A percentile compares a stretch with the other conserved stretches of the same genome.
Conservation (phyloP, 768 basidiomycete genomes). For the Chalciporus pseudorubinellus region DNA sequence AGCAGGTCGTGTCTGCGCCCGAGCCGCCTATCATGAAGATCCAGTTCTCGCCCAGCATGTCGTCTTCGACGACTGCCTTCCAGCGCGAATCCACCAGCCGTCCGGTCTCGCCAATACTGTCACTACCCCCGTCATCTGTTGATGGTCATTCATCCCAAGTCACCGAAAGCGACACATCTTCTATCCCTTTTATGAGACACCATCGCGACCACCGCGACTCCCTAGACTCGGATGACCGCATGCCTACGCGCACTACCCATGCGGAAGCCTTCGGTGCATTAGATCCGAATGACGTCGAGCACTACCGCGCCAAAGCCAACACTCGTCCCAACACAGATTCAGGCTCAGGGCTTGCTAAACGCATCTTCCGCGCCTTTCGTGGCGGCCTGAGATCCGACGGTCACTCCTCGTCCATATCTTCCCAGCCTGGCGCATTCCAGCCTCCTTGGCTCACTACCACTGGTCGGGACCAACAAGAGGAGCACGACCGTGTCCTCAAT, state of each 20-base stretch:
- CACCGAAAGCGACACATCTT: constrained; percentile 11
- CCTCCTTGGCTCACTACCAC: constrained; percentile 68
- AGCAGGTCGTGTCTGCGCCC: constrained; percentile 8
- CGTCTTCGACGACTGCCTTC: constrained; percentile 14
- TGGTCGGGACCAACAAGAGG: constrained; percentile 63
- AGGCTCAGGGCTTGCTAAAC: constrained; percentile 17
- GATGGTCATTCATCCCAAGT: background rate
- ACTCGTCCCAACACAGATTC: constrained; percentile 23
- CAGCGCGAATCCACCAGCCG: constrained; percentile 11
- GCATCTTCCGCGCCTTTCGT: constrained; percentile 23
- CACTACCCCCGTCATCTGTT: constrained; percentile 8
- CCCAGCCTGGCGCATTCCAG: constrained; percentile 34
- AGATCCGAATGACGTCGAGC: constrained; percentile 52
- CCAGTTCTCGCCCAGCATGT: constrained; percentile 16
- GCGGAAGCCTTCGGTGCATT: constrained; percentile 60
- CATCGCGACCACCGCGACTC: constrained; percentile 26
- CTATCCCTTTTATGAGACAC: constrained; percentile 7
- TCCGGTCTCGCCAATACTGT: constrained; percentile 22
- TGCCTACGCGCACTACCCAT: constrained; percentile 54
- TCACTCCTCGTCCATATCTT: constrained; percentile 20
- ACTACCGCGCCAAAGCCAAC: constrained; percentile 35
- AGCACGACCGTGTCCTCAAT: constrained; percentile 63
- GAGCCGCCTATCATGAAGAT: constrained; percentile 10
- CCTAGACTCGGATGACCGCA: constrained; percentile 24
- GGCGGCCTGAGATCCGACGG: constrained; percentile 20